These are phyloP conservation scores for Rhytidiadelphus loreus DNA, from an alignment of 225 moss, liverwort and hornwort species.

Conservation along the genomic window DNA sequence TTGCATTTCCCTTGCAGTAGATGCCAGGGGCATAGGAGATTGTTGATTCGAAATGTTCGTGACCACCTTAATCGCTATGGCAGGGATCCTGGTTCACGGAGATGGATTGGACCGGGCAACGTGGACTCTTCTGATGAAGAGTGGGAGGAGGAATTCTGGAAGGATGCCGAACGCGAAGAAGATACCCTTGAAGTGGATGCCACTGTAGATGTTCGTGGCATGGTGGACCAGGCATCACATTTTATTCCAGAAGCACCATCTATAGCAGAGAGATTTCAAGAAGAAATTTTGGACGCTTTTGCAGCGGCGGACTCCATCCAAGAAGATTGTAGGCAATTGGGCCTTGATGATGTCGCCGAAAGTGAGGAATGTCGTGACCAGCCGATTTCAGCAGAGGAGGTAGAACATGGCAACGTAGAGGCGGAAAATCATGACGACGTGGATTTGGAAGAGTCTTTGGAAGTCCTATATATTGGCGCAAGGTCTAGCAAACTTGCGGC, in stretches of 20 bases:
- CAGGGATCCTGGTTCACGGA: too few relatives aligned
- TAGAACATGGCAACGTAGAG: accelerated
- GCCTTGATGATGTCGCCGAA: accelerated
- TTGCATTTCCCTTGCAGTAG: too few relatives aligned
- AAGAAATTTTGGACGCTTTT: not conserved
- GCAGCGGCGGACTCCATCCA: not conserved
- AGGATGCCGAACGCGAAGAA: too few relatives aligned
- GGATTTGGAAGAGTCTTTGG: not conserved
- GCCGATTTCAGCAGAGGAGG: too few relatives aligned
- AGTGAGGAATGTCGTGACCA: not conserved
- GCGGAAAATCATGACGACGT: accelerated
- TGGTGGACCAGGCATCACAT: not conserved
- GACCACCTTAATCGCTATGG: too few relatives aligned
- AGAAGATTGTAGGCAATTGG: not conserved
- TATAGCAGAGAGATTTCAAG: not conserved
- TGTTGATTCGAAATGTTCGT: too few relatives aligned
- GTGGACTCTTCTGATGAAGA: too few relatives aligned
- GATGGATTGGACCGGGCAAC: too few relatives aligned
- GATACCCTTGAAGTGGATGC: too few relatives aligned
- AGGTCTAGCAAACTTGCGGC: too few relatives aligned
- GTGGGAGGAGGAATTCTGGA: too few relatives aligned
- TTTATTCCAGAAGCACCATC: accelerated
- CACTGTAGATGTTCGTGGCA: not conserved
- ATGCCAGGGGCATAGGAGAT: too few relatives aligned
- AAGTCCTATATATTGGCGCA: not conserved